phyloP scores from a whole-genome alignment of 257 asterid species.

The Petrea volubilis region DNA sequence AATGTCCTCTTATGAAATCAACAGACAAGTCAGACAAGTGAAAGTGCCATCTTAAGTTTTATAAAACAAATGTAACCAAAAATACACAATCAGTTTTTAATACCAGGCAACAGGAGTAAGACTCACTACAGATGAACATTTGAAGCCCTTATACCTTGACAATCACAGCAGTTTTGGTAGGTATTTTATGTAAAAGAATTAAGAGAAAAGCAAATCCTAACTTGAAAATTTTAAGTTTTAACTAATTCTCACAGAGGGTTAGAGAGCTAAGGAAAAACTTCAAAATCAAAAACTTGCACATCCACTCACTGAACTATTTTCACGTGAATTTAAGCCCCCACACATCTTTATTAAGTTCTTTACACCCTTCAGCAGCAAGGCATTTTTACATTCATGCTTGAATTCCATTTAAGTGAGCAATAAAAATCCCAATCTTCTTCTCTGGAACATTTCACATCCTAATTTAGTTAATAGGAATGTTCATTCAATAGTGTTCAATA shows the following conservation, averaged over 20 bases:
- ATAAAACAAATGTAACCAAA: background rate
- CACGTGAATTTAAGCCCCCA: background rate
- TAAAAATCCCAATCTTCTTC: too few species aligned
- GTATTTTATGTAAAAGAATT: background rate
- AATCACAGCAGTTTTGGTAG: background rate
- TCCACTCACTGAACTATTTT: background rate
- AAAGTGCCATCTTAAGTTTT: background rate
- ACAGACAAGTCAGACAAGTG: background rate
- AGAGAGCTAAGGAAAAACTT: too few species aligned
- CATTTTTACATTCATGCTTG: background rate
- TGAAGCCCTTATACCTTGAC: background rate
- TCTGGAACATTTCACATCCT: too few species aligned
- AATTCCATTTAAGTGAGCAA: background rate
- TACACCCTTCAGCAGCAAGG: background rate
- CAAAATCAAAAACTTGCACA: background rate
- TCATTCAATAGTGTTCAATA: background rate
- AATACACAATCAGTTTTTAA: background rate
- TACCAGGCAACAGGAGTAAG: background rate
- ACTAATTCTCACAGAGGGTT: background rate
- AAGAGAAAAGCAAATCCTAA: background rate
- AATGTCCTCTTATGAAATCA: slow-evolving; percentile 9
- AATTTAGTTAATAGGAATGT: too few species aligned
- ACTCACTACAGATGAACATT: background rate
- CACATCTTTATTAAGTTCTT: background rate
- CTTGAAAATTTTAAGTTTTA: background rate